Evolutionary conservation across 441 rosid species (phyloP), one percentile per base, ranked within the genome.

Genomic region (Aleurites moluccanus): DNA sequence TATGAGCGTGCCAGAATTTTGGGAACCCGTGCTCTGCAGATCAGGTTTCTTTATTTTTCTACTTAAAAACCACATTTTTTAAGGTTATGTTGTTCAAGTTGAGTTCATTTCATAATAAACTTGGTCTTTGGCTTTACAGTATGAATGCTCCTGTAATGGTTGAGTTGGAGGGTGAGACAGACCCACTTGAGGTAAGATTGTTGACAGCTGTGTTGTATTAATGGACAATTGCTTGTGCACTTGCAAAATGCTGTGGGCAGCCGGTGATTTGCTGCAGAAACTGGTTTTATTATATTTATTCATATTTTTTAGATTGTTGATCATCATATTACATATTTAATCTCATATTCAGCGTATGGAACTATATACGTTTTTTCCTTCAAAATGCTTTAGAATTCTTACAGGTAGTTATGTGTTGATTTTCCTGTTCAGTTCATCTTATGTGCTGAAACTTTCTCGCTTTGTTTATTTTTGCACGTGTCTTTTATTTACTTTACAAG

Each of bases 71-170:
- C n/a, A 13, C n/a, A 5, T 4, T 53, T 3, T 64, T 3, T 40
- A 11, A 65, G 53, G n/a, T 52, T 47, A 3, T 59, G 11, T 60
- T 67, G 33, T 27, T 78, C 59, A 9, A 6, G 49, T 21, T 62
- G 25, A 47, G 20, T 77, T 70, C 62, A 52, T 62, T 13, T 2
- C 3, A 27, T 52, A 61, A 47, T 10, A 47, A 60, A 8, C 42
- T 62, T 74, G 21, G 0, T 62, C 35, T 75, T 77, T 69, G 35
- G 28, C 45, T 27, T 63, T 67, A 77, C 89, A 89, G 96, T 83
- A 89, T 95, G 98, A 93, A 95, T 86, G 97, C 98, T 56, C 98
- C 98, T n/a, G 93, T 95, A 20, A 95, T 93, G 96, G 99, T 92
- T n/a, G 90, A 91, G 86, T 80, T 95, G 75, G 96, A 95, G 83